These are phyloP conservation scores for Vitis labrusca DNA, from an alignment of 164 flowering plant genomes.

Conservation along the genomic window DNA sequence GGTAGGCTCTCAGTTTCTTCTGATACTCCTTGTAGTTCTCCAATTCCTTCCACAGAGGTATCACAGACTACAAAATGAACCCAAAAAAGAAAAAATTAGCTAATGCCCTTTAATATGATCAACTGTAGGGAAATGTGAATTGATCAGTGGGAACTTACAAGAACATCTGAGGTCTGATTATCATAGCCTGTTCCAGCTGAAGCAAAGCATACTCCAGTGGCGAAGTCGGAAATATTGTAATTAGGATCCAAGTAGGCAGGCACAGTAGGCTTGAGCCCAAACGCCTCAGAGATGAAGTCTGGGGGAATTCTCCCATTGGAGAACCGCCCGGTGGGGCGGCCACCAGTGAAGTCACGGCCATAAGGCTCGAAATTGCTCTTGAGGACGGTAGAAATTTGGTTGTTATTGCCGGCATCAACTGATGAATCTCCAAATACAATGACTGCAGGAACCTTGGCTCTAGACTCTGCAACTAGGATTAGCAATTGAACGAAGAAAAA, in stretches of 20 bases:
- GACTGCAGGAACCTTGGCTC: conserved; percentile 38
- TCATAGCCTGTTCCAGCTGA: conserved; percentile 68
- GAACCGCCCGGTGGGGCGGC: conserved; percentile 52
- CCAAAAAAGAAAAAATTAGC: neutral
- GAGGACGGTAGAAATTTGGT: conserved; percentile 33
- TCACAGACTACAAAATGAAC: conserved; percentile 39
- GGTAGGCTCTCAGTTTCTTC: conserved; percentile 29
- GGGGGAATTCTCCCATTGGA: conserved; percentile 50
- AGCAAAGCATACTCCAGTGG: conserved; percentile 57
- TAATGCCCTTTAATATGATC: too few species aligned
- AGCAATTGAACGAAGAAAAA: neutral
- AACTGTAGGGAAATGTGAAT: too few species aligned
- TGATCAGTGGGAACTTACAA: conserved; percentile 28
- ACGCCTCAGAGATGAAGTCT: conserved; percentile 49
- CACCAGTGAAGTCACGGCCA: conserved; percentile 46
- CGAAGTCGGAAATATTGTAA: conserved; percentile 47
- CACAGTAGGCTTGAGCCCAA: conserved; percentile 39
- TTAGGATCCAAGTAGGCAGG: conserved; percentile 57
- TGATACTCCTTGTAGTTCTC: conserved; percentile 62
- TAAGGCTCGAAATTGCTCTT: conserved; percentile 58
- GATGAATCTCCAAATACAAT: conserved; percentile 58
- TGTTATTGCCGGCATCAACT: conserved; percentile 60
- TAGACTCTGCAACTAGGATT: neutral
- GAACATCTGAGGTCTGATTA: conserved; percentile 46
- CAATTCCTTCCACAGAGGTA: conserved; percentile 56